Evolutionary conservation across 352 stramenopile genomes (phyloP), one percentile per base, ranked within the genome.

Genomic region (Globisporangium sylvaticum): DNA sequence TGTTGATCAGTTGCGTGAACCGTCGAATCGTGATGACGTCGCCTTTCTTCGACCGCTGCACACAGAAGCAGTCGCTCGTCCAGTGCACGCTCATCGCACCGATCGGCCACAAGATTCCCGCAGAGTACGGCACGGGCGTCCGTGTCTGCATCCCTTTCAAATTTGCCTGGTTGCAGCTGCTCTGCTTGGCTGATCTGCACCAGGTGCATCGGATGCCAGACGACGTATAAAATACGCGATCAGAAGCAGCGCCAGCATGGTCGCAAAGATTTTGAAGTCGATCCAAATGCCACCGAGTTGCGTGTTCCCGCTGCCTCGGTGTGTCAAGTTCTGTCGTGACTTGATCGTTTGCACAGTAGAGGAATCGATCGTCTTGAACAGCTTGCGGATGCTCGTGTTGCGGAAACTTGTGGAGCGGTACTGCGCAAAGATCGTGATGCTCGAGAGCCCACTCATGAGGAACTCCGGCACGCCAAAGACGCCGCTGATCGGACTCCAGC

Each of bases 61-160:
- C 52, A n/a, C 61, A 66, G 12, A 66, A 66, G 61, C 60, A 66
- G 48, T 66, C 48, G 31, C 48, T 42, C 4, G 61, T 66, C 68
- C 68, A 73, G 39, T 46, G 34, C 24, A 73, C 34, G 32, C 32
- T 58, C 63, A 73, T 69, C 39, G 57, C 63, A 8, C 53, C 37
- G 32, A 53, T 27, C 0, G 63, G 57, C 68, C 68, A 73, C 20
- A 69, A 34, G 14, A 58, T 44, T 24, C 32, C 62, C 3, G 67
- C 67, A 9, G 67, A 58, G 25, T 69, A 69, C 34, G 68, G 68
- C 9, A 63, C 48, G 1, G 44, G 53, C 8, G 62, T 69, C 9
- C 58, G 3, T 18, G 39, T 64, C 42, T 55, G 58, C 7, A 56
- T 20, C 15, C 6, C n/a, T 4, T 54, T 29, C 20, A 27, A 10